phyloP scores from a whole-genome alignment of 345 rosid genomes.

The Cardiospermum halicacabum region DNA sequence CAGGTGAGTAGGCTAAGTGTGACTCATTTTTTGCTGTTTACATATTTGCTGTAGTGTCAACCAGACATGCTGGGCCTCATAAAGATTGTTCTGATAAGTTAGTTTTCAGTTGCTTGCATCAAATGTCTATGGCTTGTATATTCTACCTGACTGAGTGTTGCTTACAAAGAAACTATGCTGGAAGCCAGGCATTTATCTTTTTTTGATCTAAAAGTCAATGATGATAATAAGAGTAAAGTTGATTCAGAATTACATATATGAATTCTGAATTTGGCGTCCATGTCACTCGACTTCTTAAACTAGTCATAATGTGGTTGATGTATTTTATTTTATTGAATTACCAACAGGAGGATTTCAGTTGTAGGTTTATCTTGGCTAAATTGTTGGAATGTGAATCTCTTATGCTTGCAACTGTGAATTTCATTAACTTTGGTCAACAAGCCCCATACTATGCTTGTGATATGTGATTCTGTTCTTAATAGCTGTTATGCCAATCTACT shows the following conservation, averaged over 20 bases:
- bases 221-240: background rate
- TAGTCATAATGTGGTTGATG: background rate
- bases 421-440: background rate
- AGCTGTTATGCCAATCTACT: background rate
- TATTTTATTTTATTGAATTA: background rate
- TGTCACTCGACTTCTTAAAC: background rate
- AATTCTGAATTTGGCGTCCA: background rate
- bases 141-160: background rate
- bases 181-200: background rate
- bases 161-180: background rate
- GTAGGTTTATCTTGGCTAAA: background rate
- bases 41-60: background rate
- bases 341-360: background rate
- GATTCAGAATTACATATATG: background rate
- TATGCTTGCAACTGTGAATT: background rate
- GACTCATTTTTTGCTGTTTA: background rate
- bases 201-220: background rate
- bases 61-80: background rate
- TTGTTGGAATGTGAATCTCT: background rate
- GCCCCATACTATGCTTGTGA: background rate
- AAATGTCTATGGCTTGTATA: background rate
- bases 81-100: background rate
- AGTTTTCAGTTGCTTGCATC: background rate
- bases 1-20: slow-evolving; percentile 30
- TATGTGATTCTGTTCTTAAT: background rate